Conservation (phyloP, 345 rosid species). For the Eucalyptus urophylla region DNA sequence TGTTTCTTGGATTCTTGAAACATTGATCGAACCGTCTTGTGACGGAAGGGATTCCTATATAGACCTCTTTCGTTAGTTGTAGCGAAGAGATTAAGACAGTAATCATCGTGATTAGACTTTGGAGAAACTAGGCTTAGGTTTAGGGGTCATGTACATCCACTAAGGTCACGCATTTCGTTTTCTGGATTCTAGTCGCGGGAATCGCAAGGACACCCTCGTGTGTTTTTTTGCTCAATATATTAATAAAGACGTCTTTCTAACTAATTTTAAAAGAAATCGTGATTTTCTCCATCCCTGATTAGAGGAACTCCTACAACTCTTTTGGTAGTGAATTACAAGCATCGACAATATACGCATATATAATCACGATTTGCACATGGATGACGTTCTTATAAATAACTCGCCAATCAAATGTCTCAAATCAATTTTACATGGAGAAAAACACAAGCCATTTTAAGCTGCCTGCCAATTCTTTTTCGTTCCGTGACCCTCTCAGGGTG, state of each 20-base stretch:
- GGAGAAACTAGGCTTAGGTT: background rate
- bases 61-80: background rate
- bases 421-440: background rate
- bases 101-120: background rate
- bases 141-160: background rate
- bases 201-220: background rate
- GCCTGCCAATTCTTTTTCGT: background rate
- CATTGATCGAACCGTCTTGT: background rate
- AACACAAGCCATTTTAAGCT: background rate
- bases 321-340: background rate
- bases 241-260: background rate
- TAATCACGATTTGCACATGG: background rate
- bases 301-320: background rate
- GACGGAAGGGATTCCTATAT: background rate
- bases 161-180: background rate
- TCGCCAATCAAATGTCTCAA: background rate
- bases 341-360: background rate
- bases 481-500: background rate
- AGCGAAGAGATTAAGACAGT: background rate
- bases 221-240: background rate
- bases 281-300: background rate
- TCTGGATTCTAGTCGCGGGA: background rate
- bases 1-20: background rate
- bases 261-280: background rate
- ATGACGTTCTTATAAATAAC: background rate